These are phyloP conservation scores for Metschnikowia borealis DNA, from an alignment of 805 yeast genomes.

Conservation along the genomic window DNA sequence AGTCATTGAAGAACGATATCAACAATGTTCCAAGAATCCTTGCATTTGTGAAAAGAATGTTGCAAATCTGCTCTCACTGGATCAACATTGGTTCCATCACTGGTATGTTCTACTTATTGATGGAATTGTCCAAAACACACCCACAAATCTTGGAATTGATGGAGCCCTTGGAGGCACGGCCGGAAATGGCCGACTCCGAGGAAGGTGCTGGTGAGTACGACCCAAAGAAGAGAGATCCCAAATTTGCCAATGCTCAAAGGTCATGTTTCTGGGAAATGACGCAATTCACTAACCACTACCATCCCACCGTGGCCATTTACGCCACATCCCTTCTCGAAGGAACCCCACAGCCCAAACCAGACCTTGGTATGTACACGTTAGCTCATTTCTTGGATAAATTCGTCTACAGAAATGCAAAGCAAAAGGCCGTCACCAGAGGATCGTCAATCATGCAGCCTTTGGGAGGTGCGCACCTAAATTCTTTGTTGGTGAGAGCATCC, in stretches of 20 bases:
- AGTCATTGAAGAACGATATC: conserved; percentile 71
- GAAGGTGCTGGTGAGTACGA: conserved; percentile 49
- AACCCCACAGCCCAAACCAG: conserved; percentile 67
- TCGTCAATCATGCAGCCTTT: conserved; percentile 96
- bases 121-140: conserved; percentile 58
- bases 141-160: conserved; percentile 69
- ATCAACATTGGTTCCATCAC: conserved; percentile 80
- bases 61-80: conserved; percentile 85
- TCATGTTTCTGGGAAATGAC: conserved; percentile 85
- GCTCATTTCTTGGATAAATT: conserved; percentile 92
- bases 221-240: conserved; percentile 89
- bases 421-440: conserved; percentile 71
- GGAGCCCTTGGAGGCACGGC: conserved; percentile 44
- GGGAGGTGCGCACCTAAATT: conserved; percentile 76
- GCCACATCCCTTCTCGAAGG: conserved; percentile 61
- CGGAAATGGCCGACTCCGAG: conserved; percentile 40
- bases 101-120: conserved; percentile 73
- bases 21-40: conserved; percentile 56
- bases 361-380: conserved; percentile 80
- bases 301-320: conserved; percentile 84
- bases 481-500: conserved; percentile 65
- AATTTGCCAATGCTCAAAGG: conserved; percentile 76
- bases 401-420: conserved; percentile 89
- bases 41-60: conserved; percentile 87
- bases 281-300: conserved; percentile 76